These are phyloP conservation scores for Candida schatavii DNA, from an alignment of 805 yeast species.

Conservation along the genomic window DNA sequence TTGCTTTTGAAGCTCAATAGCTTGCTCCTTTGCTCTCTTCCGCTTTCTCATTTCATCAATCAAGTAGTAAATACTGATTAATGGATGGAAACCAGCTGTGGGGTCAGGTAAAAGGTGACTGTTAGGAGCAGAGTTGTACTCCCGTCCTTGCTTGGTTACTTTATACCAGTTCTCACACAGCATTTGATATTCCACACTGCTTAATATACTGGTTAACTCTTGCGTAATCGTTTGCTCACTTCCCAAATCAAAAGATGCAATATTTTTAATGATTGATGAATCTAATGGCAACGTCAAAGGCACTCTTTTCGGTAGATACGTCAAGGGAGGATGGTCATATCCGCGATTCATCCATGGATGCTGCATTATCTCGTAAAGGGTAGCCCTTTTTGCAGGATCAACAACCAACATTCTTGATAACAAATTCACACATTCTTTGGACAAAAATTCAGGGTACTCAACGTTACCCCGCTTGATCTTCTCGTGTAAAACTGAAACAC, in stretches of 20 bases:
- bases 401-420: slow-evolving; percentile 89
- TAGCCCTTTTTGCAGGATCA: slow-evolving; percentile 77
- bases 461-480: slow-evolving; percentile 90
- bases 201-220: slow-evolving; percentile 55
- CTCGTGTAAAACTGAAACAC: slow-evolving; percentile 87
- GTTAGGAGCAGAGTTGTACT: slow-evolving; percentile 33
- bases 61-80: slow-evolving; percentile 79
- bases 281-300: slow-evolving; percentile 76
- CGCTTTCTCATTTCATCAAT: slow-evolving; percentile 82
- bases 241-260: slow-evolving; percentile 78
- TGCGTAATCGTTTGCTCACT: slow-evolving; percentile 54
- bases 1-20: slow-evolving; percentile 21
- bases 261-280: slow-evolving; percentile 63
- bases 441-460: slow-evolving; percentile 81
- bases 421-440: slow-evolving; percentile 76
- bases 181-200: slow-evolving; percentile 62
- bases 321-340: slow-evolving; percentile 67
- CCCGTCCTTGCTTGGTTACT: slow-evolving; percentile 35
- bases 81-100: slow-evolving; percentile 82
- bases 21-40: slow-evolving; percentile 57
- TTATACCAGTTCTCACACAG: slow-evolving; percentile 64
- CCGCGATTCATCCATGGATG: slow-evolving; percentile 97
- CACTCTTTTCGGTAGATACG: slow-evolving; percentile 70
- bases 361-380: slow-evolving; percentile 69
- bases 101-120: slow-evolving; percentile 60